Evolutionary conservation across 352 stramenopile genomes (phyloP), one percentile per base, ranked within the genome.

Genomic region (Pythium scleroteichum): DNA sequence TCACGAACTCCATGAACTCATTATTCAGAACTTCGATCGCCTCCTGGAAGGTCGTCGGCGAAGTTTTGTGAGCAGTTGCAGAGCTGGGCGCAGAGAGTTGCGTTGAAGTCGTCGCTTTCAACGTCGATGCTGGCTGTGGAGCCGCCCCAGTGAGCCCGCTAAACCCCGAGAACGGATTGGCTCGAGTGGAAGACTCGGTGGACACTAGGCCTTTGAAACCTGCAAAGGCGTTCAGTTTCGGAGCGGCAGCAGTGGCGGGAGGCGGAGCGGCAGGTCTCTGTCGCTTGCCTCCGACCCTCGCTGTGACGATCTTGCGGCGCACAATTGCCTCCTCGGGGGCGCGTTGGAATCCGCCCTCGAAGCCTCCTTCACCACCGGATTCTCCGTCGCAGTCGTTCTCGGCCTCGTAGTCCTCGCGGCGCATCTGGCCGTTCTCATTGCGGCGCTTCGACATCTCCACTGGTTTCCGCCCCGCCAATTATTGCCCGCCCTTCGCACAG

Each of bases 21-120:
- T 90, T 88, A 65, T 95, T 95, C 2, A 95, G 76, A 45, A 71
- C 64, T 56, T 90, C 80, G 27, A 94, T 94, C n/a, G 79, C 84
- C 48, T 90, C 71, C 40, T 90, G 76, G 59, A 90, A 92, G 48
- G 71, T 81, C 10, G 44, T 35, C n/a, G 64, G 47, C 22, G 51
- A 26, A 17, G 38, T 47, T 7, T 59, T 54, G 22, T 27, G 33
- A 3, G 53, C 14, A 3, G 62, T 22, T 14, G 20, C 32, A 12
- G 58, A 52, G 1, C 65, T 63, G 1, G 17, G 39, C 14, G 59
- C 24, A n/a, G n/a, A n/a, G n/a, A n/a, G n/a, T n/a, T n/a, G n/a
- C n/a, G n/a, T n/a, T n/a, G n/a, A n/a, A n/a, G n/a, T n/a, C n/a
- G n/a, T n/a, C n/a, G n/a, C n/a, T n/a, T n/a, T n/a, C n/a, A n/a